Base-by-base conservation (phyloP, 768 basidiomycete species). In the Panaeolus cyanescens region DNA sequence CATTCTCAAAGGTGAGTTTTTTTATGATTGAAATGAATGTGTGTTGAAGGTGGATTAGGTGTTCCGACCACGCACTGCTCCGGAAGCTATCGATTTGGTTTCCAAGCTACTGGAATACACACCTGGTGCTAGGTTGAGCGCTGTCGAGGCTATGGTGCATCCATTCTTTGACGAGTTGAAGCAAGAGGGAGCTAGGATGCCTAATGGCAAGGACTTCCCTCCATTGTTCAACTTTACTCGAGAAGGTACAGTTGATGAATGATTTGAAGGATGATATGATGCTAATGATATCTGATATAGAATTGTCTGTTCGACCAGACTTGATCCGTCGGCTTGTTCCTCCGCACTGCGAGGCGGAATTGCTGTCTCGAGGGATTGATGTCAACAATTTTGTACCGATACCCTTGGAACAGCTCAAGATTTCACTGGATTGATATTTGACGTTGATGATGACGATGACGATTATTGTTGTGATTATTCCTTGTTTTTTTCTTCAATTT, bases 111-210 rank as follows among this genome's bases (percentile, higher is more conserved):
- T 99, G 68, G 96, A 99, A 72, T 99, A 99, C 79, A 99, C 97
- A n/a, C 97, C 97, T 8, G 90, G 90, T 45, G 90, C 93, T 32
- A 90, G 97, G 56, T 75, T 96, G 76, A 93, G 91, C 67, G 91
- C 95, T 1, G 84, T 95, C 68, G 90, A 94, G 75, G 92, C 92
- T 25, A 94, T 96, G 94, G 83, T 93, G 64, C 89, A 96, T 72
- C 88, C 92, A 28, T 96, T 99, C 90, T 99, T 99, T 74, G 96
- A 99, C 72, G 97, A 99, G 77, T 76, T 99, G 68, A 87, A 94
- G 64, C 84, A 83, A 40, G 93, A 96, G 71, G 95, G 93, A 0
- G 91, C 93, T 45, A 87, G 89, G 76, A 93, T 99, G 93, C 95
- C 96, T 7, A 97, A 96, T 67, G 96, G 97, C 63, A 96, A 94